Evolutionary conservation across 129 eudicot species (phyloP).

Genomic region (Helianthus tuberosus): DNA sequence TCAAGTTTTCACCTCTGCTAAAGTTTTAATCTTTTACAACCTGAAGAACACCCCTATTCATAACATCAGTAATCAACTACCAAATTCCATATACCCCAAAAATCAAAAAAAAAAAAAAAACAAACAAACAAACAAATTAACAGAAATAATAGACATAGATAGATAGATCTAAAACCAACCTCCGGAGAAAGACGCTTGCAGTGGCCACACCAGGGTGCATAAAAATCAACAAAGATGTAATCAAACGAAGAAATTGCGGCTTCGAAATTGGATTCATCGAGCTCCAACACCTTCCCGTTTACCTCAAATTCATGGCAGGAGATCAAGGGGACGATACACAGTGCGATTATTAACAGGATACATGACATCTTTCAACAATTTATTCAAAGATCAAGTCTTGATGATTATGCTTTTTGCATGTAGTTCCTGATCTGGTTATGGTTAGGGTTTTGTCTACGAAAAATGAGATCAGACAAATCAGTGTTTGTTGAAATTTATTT

Average conservation of each 20-base stretch:
- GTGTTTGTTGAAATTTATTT: neutral
- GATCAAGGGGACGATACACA: constrained; percentile 31
- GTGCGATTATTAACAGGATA: constrained; percentile 11
- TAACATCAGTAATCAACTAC: constrained; percentile 13
- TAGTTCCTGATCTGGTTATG: neutral
- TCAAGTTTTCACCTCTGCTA: too few species aligned
- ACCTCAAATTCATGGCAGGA: constrained; percentile 43
- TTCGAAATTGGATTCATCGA: constrained; percentile 82
- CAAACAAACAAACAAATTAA: neutral
- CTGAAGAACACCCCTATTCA: too few species aligned
- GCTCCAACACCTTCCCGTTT: constrained; percentile 83
- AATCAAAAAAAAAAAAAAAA: neutral
- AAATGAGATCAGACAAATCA: neutral
- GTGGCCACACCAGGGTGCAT: constrained; percentile 99
- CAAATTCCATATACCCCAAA: neutral
- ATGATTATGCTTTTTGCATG: neutral
- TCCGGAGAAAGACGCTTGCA: constrained; percentile 96
- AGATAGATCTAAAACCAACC: constrained; percentile 46
- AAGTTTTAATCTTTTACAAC: too few species aligned
- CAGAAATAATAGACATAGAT: too few species aligned
- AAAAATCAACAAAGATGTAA: constrained; percentile 82
- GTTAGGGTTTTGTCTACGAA: neutral
- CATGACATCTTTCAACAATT: constrained; percentile 1
- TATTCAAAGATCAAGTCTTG: neutral
- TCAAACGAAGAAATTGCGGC: constrained; percentile 85